Percentiles rank a stretch among this genome's conserved stretches.
These are phyloP conservation scores for Pythium aquatile DNA, from an alignment of 352 stramenopile genomes.

Conservation along the genomic window DNA sequence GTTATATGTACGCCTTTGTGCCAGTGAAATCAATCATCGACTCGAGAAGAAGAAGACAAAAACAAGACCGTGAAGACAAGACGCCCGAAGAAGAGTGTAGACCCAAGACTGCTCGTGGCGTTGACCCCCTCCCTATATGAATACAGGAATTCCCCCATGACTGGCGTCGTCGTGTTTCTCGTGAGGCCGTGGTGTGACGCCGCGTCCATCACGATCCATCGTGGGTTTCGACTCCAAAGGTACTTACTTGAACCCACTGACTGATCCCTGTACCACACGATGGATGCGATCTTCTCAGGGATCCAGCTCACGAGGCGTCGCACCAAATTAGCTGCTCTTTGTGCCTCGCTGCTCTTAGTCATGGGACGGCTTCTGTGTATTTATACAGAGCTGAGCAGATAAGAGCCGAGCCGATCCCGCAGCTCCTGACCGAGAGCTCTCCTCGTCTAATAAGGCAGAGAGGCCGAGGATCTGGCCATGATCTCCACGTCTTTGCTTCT, in stretches of 20 bases:
- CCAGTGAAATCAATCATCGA: conserved; percentile 18
- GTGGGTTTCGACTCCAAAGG: neutral
- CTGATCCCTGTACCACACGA: neutral
- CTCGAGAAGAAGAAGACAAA: conserved; percentile 11
- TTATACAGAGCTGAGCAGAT: neutral
- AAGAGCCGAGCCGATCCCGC: neutral
- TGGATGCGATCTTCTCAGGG: conserved; percentile 2
- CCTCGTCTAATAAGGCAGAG: neutral
- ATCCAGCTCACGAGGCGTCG: neutral
- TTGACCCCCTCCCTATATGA: conserved; percentile 23
- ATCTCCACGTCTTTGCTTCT: neutral
- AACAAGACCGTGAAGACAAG: conserved; percentile 1
- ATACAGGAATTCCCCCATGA: conserved; percentile 23
- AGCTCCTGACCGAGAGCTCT: neutral
- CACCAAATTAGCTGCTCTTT: neutral
- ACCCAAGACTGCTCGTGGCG: conserved; percentile 19
- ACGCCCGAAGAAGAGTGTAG: conserved; percentile 22
- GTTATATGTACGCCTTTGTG: conserved; percentile 27
- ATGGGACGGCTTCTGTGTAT: conserved; percentile 3
- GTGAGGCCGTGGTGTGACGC: neutral
- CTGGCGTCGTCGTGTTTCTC: neutral
- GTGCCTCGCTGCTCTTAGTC: conserved; percentile 3
- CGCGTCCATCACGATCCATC: conserved; percentile 10
- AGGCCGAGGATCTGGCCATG: neutral
- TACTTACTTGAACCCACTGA: neutral